Conservation (phyloP, 768 basidiomycete species). For the Psilocybe sp. region DNA sequence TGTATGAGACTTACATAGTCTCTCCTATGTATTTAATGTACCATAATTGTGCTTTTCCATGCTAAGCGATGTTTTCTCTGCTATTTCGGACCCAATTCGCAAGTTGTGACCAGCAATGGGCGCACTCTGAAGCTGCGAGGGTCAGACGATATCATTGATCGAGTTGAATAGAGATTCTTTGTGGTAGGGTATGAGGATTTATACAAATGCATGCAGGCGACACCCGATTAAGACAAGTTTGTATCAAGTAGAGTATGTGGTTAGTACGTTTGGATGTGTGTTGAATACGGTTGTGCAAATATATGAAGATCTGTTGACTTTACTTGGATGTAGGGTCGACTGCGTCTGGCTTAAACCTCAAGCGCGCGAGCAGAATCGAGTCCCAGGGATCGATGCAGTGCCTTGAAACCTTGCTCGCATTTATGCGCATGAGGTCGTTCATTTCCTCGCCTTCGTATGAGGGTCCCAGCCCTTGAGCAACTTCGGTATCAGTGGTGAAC, state of each 20-base stretch:
- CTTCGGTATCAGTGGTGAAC: conserved; percentile 57
- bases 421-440: conserved; percentile 28
- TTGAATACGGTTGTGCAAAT: neutral
- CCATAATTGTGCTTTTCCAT: no score
- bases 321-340: conserved; percentile 46
- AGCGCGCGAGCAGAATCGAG: conserved; percentile 58
- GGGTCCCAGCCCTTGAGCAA: conserved; percentile 42
- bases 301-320: neutral
- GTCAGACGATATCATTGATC: no score
- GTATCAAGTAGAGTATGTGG: no score
- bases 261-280: neutral
- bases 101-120: no score
- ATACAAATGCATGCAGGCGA: no score
- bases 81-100: no score
- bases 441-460: conserved; percentile 39
- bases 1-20: conserved; percentile 18
- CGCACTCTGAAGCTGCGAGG: no score
- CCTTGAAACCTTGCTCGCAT: conserved; percentile 54
- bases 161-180: no score
- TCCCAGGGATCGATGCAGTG: conserved; percentile 41
- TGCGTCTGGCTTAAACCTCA: conserved; percentile 65
- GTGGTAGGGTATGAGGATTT: no score
- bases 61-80: no score
- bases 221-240: no score
- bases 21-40: no score